phyloP scores from a whole-genome alignment of 2,329 filamentous ascomycete species.

The Verruconis gallopava region DNA sequence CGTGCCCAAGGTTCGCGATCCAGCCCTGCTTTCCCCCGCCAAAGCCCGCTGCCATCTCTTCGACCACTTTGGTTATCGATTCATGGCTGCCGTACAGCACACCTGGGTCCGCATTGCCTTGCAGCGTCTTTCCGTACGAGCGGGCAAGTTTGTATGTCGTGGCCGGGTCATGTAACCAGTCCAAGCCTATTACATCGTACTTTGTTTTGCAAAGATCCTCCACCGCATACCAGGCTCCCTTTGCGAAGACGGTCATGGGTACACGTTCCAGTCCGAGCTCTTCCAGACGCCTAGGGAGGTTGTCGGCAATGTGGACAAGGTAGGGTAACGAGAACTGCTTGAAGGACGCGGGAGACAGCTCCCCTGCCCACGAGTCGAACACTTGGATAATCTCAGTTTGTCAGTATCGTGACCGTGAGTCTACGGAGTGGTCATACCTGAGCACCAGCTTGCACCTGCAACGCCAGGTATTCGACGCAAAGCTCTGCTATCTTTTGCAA shows the following conservation, averaged over 20 bases:
- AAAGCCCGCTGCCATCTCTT: slow-evolving; percentile 81
- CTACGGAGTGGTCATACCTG: slow-evolving; percentile 43
- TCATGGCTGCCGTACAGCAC: slow-evolving; percentile 75
- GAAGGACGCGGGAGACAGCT: slow-evolving; percentile 76
- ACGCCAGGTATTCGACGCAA: slow-evolving; percentile 85
- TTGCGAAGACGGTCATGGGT: slow-evolving; percentile 96
- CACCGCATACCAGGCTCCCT: slow-evolving; percentile 91
- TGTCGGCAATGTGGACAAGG: slow-evolving; percentile 66
- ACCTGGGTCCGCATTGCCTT: slow-evolving; percentile 93
- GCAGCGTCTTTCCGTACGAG: slow-evolving; percentile 61
- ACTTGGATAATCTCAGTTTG: slow-evolving; percentile 65
- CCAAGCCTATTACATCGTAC: slow-evolving; percentile 86
- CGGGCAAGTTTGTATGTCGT: slow-evolving; percentile 66
- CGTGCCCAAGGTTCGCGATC: slow-evolving; percentile 95
- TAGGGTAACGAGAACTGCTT: slow-evolving; percentile 77
- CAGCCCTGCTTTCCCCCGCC: slow-evolving; percentile 73
- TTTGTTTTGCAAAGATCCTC: slow-evolving; percentile 77
- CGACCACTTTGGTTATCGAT: slow-evolving; percentile 68
- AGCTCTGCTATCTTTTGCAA: slow-evolving; percentile 86
- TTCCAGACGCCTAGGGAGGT: slow-evolving; percentile 61
- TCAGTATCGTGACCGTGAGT: neutral
- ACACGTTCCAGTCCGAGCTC: slow-evolving; percentile 67
- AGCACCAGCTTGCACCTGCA: slow-evolving; percentile 85
- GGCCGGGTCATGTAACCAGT: slow-evolving; percentile 86
- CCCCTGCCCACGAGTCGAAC: slow-evolving; percentile 96